Conservation (phyloP, 257 asterid genomes). For the Forsythia viridissima region DNA sequence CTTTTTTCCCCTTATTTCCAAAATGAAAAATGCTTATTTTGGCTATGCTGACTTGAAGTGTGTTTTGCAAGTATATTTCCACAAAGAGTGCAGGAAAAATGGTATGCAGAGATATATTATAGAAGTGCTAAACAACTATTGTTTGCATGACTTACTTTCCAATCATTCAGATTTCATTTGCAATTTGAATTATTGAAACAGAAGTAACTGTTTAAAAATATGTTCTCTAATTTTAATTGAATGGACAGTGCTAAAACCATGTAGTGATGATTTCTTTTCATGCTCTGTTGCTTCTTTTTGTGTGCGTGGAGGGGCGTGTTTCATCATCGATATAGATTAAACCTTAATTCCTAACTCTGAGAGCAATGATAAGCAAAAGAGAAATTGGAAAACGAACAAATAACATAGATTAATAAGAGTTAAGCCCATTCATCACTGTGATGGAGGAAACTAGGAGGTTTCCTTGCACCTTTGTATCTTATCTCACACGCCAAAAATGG, state of each 20-base stretch:
- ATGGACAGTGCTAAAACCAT: not conserved
- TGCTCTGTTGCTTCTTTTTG: not conserved
- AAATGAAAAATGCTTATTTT: constrained; percentile 6
- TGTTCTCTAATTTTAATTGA: no score
- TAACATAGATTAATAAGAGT: no score
- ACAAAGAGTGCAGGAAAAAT: constrained; percentile 27
- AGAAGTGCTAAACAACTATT: constrained; percentile 13
- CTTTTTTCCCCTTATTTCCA: constrained; percentile 14
- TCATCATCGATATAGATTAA: no score
- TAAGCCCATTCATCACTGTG: no score
- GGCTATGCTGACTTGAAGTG: constrained; percentile 19
- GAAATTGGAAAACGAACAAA: no score
- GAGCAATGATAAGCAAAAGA: no score
- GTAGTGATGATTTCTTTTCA: not conserved
- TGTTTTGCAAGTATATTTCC: constrained; percentile 20
- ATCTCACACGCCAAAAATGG: no score
- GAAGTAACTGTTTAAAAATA: not conserved
- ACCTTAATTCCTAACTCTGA: no score
- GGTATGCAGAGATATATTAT: constrained; percentile 9
- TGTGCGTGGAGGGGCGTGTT: no score
- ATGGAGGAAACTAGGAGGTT: no score
- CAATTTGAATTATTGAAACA: constrained; percentile 24
- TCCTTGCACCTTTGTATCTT: no score
- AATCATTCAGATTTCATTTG: constrained; percentile 36
- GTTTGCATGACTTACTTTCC: constrained; percentile 56